These are phyloP conservation scores for Capronia epimyces DNA, from an alignment of 2,329 filamentous ascomycete genomes.

Conservation along the genomic window DNA sequence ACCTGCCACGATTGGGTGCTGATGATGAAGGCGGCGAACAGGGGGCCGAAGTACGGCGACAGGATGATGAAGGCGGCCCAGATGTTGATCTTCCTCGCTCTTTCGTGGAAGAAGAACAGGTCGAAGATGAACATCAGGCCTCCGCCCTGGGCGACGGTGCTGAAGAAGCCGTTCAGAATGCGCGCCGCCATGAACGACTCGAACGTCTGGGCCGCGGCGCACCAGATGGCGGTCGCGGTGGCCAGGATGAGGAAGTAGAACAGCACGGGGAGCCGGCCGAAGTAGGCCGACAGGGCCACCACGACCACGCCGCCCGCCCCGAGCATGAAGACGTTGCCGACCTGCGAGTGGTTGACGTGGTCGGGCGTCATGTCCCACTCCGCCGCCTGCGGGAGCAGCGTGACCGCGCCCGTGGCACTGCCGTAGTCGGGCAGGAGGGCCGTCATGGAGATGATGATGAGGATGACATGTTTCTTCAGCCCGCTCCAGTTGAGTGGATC, in stretches of 20 bases:
- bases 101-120: slow-evolving; percentile 40
- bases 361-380: slow-evolving; percentile 38
- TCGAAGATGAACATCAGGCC: slow-evolving; percentile 44
- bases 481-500: slow-evolving; percentile 39
- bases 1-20: slow-evolving; percentile 35
- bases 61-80: slow-evolving; percentile 37
- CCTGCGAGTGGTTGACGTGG: slow-evolving; percentile 38
- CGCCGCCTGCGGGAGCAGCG: slow-evolving; percentile 37
- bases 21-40: slow-evolving; percentile 36
- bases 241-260: slow-evolving; percentile 38
- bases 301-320: slow-evolving; percentile 40
- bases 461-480: slow-evolving; percentile 34
- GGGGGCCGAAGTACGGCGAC: slow-evolving; percentile 29
- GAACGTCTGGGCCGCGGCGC: slow-evolving; percentile 36
- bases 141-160: slow-evolving; percentile 39
- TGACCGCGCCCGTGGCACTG: slow-evolving; percentile 39
- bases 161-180: slow-evolving; percentile 44
- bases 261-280: slow-evolving; percentile 42
- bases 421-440: slow-evolving; percentile 42
- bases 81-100: slow-evolving; percentile 39
- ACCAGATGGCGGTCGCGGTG: slow-evolving; percentile 38
- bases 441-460: slow-evolving; percentile 37
- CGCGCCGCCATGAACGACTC: slow-evolving; percentile 40
- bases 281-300: slow-evolving; percentile 39
- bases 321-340: slow-evolving; percentile 43